A percentile compares a stretch with the other conserved stretches of the same genome.
Evolutionary conservation across 495 filamentous ascomycete genomes (phyloP).

Genomic region (Ascobolus immersus): DNA sequence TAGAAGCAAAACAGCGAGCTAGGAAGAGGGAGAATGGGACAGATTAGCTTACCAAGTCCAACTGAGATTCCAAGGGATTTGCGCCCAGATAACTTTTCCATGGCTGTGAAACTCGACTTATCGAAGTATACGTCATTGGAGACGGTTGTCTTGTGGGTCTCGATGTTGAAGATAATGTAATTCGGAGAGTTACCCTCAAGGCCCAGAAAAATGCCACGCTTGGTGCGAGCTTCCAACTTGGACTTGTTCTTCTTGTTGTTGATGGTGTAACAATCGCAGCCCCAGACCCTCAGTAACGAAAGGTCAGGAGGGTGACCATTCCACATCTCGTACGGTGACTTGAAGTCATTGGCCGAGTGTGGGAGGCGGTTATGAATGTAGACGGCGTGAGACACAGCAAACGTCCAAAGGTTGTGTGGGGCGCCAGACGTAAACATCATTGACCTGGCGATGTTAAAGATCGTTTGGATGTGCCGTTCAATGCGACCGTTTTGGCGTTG

Average conservation of each 20-base stretch:
- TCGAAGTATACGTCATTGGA: no score
- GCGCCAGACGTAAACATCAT: not conserved
- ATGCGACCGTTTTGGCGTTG: not conserved
- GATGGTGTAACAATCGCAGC: not conserved
- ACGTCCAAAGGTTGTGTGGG: not conserved
- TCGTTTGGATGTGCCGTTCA: not conserved
- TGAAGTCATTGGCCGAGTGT: not conserved
- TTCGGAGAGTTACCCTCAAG: no score
- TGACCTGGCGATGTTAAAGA: not conserved
- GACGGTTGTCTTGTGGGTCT: not conserved
- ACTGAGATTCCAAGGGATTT: no score
- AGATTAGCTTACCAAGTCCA: no score
- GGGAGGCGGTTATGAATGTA: not conserved
- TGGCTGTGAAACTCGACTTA: no score
- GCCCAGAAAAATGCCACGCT: no score
- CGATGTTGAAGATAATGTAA: no score
- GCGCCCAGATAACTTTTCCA: no score
- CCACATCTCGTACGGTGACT: not conserved
- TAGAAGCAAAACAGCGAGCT: no score
- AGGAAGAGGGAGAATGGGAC: no score
- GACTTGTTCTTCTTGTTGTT: not conserved
- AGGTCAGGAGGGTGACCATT: not conserved
- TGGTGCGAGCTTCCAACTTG: no score
- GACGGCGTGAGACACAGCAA: not conserved
- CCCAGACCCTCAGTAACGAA: not conserved